phyloP scores from a whole-genome alignment of 2,329 filamentous ascomycete genomes.

The Coniochaeta ligniaria region DNA sequence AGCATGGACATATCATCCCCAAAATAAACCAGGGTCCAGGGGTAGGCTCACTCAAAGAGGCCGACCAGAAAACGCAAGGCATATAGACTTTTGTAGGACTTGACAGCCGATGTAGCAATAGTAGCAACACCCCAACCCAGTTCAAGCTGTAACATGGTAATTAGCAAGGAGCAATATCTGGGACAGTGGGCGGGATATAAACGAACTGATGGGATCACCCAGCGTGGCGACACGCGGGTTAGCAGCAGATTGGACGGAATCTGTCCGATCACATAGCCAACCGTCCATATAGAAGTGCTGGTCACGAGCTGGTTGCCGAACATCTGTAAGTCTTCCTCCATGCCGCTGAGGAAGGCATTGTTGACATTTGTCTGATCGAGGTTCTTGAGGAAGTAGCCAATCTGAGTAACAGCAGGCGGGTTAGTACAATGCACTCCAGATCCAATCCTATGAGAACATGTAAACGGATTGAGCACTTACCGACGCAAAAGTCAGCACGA shows the following conservation, averaged over 20 bases:
- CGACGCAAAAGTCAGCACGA: slow-evolving; percentile 25
- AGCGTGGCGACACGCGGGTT: slow-evolving; percentile 32
- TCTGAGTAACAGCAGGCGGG: not conserved
- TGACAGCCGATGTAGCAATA: slow-evolving; percentile 13
- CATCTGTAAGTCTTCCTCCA: slow-evolving; percentile 17
- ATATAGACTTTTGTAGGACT: slow-evolving; percentile 23
- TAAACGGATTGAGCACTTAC: slow-evolving; percentile 20
- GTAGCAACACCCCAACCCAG: slow-evolving; percentile 18
- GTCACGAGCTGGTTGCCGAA: slow-evolving; percentile 18
- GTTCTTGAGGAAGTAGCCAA: slow-evolving; percentile 18
- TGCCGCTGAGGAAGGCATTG: slow-evolving; percentile 20
- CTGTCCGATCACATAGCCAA: slow-evolving; percentile 34
- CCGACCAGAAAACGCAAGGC: slow-evolving; percentile 24
- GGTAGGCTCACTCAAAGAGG: slow-evolving; percentile 18
- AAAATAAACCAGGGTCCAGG: no score
- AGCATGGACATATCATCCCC: not conserved
- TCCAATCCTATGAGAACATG: not conserved
- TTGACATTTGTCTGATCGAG: slow-evolving; percentile 17
- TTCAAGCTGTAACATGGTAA: not conserved
- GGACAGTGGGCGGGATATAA: slow-evolving; percentile 20
- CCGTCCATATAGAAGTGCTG: slow-evolving; percentile 13
- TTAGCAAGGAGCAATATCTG: not conserved
- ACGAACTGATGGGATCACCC: slow-evolving; percentile 32
- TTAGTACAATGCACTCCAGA: not conserved
- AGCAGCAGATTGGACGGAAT: slow-evolving; percentile 49